Evolutionary conservation across 1,139 yeast genomes (phyloP).

Genomic region (Yamadazyma buinensis): DNA sequence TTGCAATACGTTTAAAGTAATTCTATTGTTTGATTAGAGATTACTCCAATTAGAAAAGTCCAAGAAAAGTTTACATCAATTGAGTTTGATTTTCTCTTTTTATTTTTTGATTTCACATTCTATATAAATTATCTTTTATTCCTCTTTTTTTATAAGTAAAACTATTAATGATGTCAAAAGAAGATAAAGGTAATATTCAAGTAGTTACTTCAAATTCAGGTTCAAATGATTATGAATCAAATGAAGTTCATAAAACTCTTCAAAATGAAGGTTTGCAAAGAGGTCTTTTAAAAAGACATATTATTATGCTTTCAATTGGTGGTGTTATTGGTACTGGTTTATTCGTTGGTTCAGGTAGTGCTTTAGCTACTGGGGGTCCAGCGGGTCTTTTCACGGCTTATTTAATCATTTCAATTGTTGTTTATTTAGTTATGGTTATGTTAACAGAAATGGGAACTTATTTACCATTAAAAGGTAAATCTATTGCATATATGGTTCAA

Average conservation of each 20-base stretch:
- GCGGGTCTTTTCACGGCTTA: constrained; percentile 39
- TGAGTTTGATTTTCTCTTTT: no score
- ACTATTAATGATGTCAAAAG: neutral
- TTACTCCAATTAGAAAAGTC: no score
- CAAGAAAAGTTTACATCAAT: no score
- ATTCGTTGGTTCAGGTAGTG: constrained; percentile 45
- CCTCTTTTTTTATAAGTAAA: no score
- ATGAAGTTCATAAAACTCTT: constrained; percentile 5
- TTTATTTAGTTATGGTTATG: constrained; percentile 58
- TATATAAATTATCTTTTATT: neutral
- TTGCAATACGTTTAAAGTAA: no score
- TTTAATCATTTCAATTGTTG: constrained; percentile 44
- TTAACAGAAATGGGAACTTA: constrained; percentile 82
- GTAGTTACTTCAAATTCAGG: constrained; percentile 8
- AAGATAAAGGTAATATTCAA: constrained; percentile 6
- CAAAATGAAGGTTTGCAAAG: constrained; percentile 22
- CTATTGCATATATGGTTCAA: constrained; percentile 33
- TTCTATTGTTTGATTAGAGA: no score
- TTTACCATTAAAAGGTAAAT: constrained; percentile 60
- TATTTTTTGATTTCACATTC: no score
- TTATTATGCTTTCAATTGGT: constrained; percentile 37
- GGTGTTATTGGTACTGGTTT: constrained; percentile 37
- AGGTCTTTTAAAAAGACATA: constrained; percentile 38
- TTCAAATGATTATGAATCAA: constrained; percentile 8
- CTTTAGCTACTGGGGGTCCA: constrained; percentile 43